Conservation (phyloP, 1,284 basidiomycete genomes). For the Pseudozyma hubeiensis region DNA sequence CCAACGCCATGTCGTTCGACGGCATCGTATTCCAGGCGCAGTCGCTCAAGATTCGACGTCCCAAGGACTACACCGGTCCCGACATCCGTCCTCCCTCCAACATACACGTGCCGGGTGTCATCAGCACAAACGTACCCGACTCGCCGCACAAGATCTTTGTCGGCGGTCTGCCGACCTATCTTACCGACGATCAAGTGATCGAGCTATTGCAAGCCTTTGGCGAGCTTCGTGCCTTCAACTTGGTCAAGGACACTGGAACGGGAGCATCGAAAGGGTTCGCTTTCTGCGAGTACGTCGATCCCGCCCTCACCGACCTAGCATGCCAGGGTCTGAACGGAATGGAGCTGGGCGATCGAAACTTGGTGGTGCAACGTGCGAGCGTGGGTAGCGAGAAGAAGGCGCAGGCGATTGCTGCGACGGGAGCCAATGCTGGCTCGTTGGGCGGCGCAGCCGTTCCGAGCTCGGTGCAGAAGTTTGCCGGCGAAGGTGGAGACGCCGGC, state of each 20-base stretch:
- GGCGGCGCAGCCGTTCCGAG: conserved; percentile 51
- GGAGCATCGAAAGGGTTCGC: conserved; percentile 90
- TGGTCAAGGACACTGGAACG: conserved; percentile 81
- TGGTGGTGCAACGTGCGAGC: conserved; percentile 97
- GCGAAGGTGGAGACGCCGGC: conserved; percentile 56
- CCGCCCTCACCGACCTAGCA: conserved; percentile 88
- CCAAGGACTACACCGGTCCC: conserved; percentile 87
- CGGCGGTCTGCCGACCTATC: conserved; percentile 91
- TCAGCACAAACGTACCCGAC: conserved; percentile 96
- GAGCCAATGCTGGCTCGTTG: conserved; percentile 68
- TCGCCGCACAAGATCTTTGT: conserved; percentile 98
- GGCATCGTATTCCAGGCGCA: conserved; percentile 93
- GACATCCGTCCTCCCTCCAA: conserved; percentile 75
- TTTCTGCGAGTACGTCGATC: conserved; percentile 97
- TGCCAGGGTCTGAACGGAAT: conserved; percentile 96
- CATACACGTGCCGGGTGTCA: conserved; percentile 86
- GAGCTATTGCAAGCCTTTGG: conserved; percentile 97
- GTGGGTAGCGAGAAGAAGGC: conserved; percentile 73
- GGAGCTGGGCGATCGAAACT: conserved; percentile 94
- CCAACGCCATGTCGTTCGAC: conserved; percentile 94
- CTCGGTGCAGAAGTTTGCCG: conserved; percentile 67
- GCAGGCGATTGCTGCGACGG: conserved; percentile 54
- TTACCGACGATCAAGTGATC: conserved; percentile 97
- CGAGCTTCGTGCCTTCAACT: conserved; percentile 95
- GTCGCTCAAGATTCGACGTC: conserved; percentile 92